Conservation (phyloP, 331 rosid species). For the Quercus tomentella region DNA sequence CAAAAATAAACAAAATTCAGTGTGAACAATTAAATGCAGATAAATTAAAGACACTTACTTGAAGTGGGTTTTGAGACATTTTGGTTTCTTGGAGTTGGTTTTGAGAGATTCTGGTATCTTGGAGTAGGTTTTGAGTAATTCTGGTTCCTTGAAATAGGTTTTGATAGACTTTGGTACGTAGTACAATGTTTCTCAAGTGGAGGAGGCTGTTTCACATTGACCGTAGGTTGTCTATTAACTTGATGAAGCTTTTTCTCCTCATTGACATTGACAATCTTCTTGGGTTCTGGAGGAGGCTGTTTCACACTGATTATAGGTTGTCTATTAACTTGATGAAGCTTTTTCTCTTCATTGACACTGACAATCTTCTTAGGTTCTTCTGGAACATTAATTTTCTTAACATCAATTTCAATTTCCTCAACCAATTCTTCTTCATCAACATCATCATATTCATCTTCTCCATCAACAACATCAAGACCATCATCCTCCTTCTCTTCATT, state of each 20-base stretch:
- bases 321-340: constrained; percentile 36
- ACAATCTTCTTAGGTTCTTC: constrained; percentile 22
- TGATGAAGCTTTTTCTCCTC: constrained; percentile 21
- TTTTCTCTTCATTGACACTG: constrained; percentile 25
- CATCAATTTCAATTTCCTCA: constrained; percentile 30
- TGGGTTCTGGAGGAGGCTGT: constrained; percentile 31
- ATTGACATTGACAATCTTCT: constrained; percentile 12
- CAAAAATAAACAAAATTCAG: not conserved
- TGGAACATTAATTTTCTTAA: constrained; percentile 56
- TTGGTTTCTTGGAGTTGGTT: too few species aligned
- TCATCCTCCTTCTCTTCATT: not conserved
- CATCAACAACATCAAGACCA: constrained; percentile 11
- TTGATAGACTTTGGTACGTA: constrained; percentile 25
- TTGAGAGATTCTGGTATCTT: constrained; percentile 1
- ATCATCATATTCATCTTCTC: constrained; percentile 16
- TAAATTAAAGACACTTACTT: constrained; percentile 37
- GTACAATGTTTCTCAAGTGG: constrained; percentile 46
- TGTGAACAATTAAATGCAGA: not conserved
- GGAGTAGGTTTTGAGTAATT: constrained; percentile 29
- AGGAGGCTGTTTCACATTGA: constrained; percentile 37
- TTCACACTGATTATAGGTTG: constrained; percentile 14
- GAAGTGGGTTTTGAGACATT: constrained; percentile 30
- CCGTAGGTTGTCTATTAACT: constrained; percentile 15
- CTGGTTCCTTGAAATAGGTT: constrained; percentile 28
- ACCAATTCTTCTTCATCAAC: constrained; percentile 27